These are phyloP conservation scores for Herpetomonas tarakana DNA, from an alignment of 208 protist species.

Conservation along the genomic window DNA sequence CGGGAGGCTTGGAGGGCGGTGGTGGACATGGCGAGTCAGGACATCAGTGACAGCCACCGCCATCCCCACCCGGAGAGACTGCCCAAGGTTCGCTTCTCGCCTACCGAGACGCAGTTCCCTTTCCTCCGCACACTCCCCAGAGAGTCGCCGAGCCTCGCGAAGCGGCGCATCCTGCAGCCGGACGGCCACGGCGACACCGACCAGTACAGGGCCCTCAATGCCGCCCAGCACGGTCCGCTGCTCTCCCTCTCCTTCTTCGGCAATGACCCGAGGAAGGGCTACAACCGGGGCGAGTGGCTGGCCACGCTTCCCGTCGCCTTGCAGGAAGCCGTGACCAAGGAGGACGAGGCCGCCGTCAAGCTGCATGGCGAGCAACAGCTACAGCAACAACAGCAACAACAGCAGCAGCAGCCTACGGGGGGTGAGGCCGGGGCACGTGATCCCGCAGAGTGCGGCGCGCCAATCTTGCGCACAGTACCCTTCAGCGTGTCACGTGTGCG, in stretches of 20 bases:
- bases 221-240: conserved; percentile 26
- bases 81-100: conserved; percentile 31
- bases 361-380: not conserved
- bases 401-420: no score
- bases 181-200: not conserved
- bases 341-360: conserved; percentile 3
- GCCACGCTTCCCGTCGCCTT: conserved; percentile 15
- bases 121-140: conserved; percentile 40
- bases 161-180: not conserved
- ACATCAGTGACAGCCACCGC: not conserved
- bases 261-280: conserved; percentile 39
- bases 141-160: conserved; percentile 9
- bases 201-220: not conserved
- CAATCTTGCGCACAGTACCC: conserved; percentile 13
- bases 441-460: conserved; percentile 7
- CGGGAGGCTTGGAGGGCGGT: not conserved
- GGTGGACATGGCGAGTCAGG: not conserved
- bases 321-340: conserved; percentile 23
- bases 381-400: no score
- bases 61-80: not conserved
- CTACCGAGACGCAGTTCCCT: conserved; percentile 44
- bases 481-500: conserved; percentile 36
- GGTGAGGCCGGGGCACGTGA: no score
- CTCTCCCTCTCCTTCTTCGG: conserved; percentile 66
- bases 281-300: conserved; percentile 39